Conservation (phyloP, 352 stramenopile genomes). For the Phytophthora vignae region DNA sequence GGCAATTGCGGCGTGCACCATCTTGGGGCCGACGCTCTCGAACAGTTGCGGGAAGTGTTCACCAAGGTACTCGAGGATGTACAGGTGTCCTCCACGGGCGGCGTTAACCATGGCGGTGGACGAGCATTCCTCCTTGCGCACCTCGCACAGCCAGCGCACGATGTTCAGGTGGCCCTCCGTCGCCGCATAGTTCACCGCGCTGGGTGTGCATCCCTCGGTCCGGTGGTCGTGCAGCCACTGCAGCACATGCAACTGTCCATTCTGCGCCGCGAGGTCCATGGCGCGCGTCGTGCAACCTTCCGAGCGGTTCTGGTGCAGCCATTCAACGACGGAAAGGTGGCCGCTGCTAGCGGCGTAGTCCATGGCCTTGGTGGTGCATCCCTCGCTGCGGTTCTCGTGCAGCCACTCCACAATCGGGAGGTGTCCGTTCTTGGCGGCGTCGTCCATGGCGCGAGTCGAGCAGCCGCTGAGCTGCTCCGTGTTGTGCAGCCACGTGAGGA, state of each 20-base stretch:
- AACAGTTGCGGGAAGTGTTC: conserved; percentile 55
- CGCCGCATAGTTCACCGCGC: conserved; percentile 73
- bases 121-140: conserved; percentile 60
- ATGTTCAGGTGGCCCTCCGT: conserved; percentile 59
- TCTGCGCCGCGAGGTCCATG: conserved; percentile 75
- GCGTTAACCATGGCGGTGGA: conserved; percentile 63
- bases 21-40: conserved; percentile 60
- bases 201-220: conserved; percentile 69
- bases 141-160: conserved; percentile 65
- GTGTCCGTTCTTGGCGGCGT: conserved; percentile 67
- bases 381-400: conserved; percentile 60
- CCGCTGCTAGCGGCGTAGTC: conserved; percentile 66
- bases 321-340: conserved; percentile 65
- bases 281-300: conserved; percentile 62
- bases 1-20: conserved; percentile 70
- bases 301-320: conserved; percentile 53
- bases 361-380: conserved; percentile 72
- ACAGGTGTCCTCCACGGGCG: conserved; percentile 62
- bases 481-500: conserved; percentile 64
- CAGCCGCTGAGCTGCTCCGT: conserved; percentile 55
- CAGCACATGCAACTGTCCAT: conserved; percentile 63
- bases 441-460: conserved; percentile 65
- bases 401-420: conserved; percentile 66
- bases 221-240: conserved; percentile 78
- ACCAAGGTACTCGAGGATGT: conserved; percentile 66